Evolutionary conservation across 1,284 basidiomycete species (phyloP), one percentile per base, ranked within the genome.

Genomic region (Ceratobasidium sp.): DNA sequence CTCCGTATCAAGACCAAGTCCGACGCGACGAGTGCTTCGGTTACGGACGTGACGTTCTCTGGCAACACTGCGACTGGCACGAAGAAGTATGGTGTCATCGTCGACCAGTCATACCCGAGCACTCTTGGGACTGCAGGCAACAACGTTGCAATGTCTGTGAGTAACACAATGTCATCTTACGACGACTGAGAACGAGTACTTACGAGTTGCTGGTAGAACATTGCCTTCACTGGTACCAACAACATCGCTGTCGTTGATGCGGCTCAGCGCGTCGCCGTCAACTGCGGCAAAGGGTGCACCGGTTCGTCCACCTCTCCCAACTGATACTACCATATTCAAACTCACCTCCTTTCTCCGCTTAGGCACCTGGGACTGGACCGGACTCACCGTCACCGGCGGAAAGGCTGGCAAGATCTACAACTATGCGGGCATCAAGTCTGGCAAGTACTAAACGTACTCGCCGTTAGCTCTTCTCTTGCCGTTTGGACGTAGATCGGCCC

Each of bases 1-100:
- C 70, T 74, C 0, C 58, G 77, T 6, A 78, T 78, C 76, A 78
- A 78, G 76, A 76, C 75, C 21, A 76, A 77, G 44, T 72, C 75
- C 9, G 74, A 70, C 28, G 76, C 76, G 2, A 76, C 73, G n/a
- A 57, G 43, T 52, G 75, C 75, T 14, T 46, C 59, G 6, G 76
- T 77, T 28, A 73, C 75, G 38, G 73, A 75, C 49, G 66, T 78
- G 28, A 70, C 62, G 0, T 78, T 77, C 70, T 57, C 35, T 8
- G 76, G 76, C 43, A 77, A 78, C 73, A 76, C 75, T n/a, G 61
- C 75, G 13, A 72, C 72, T 16, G 70, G 70, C 30, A 75, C 74
- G 21, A 75, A 50, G 57, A 74, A 73, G 44, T 77, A 76, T 44
- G 77, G 77, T 28, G 75, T 77, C 28, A 63, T 76, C 18, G 73